Conservation (phyloP, 2,329 filamentous ascomycete genomes). For the Stagonosporopsis cucurbitacearum region DNA sequence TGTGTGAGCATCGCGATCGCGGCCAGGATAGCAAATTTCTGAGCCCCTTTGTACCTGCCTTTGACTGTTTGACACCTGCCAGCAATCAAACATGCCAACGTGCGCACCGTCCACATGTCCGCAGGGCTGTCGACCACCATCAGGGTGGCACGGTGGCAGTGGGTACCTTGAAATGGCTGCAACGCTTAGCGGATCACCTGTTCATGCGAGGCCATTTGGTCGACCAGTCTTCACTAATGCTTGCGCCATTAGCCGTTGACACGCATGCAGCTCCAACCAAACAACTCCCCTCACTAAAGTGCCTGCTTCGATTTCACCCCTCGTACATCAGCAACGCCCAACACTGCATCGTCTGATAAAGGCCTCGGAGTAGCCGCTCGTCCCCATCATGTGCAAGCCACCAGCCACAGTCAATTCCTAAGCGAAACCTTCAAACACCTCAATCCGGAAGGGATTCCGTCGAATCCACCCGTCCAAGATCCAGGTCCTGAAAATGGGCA, state of each 20-base stretch:
- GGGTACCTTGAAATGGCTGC: conserved; percentile 3
- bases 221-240: conserved; percentile 2
- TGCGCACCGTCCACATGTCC: not conserved
- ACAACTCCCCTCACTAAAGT: not conserved
- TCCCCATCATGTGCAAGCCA: conserved; percentile 12
- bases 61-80: not conserved
- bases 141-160: not conserved
- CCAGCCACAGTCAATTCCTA: conserved; percentile 15
- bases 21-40: not conserved
- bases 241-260: not conserved
- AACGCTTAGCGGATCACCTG: conserved; percentile 5
- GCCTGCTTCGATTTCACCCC: not conserved
- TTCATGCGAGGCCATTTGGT: conserved; percentile 17
- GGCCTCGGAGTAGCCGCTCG: conserved; percentile 3
- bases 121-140: conserved; percentile 2
- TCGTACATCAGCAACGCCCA: not conserved
- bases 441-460: conserved; percentile 16
- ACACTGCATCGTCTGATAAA: not conserved
- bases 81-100: conserved; percentile 3
- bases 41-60: conserved; percentile 1
- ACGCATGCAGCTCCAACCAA: not conserved
- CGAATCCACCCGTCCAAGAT: conserved; percentile 4
- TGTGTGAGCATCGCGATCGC: conserved; percentile 9
- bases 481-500: conserved; percentile 5
- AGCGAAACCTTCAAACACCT: conserved; percentile 17